Conservation (phyloP, 2,329 filamentous ascomycete species). For the Fusarium marasasianum region DNA sequence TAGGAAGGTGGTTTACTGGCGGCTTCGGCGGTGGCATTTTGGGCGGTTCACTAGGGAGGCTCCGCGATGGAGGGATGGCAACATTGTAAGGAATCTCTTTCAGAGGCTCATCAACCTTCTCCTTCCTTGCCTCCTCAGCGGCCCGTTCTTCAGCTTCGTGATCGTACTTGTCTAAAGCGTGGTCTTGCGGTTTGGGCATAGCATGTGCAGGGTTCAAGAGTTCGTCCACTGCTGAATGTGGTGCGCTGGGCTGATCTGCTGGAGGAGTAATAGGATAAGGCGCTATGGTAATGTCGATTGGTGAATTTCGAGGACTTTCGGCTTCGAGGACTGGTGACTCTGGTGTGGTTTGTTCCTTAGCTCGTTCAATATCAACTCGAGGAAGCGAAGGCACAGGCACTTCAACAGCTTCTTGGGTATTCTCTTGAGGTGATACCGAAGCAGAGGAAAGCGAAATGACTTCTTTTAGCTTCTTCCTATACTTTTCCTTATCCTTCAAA, state of each 20-base stretch:
- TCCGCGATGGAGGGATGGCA: slow-evolving; percentile 65
- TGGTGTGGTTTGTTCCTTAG: slow-evolving; percentile 44
- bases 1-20: slow-evolving; percentile 52
- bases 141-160: slow-evolving; percentile 62
- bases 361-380: slow-evolving; percentile 38
- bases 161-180: slow-evolving; percentile 66
- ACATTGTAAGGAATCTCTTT: slow-evolving; percentile 62
- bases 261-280: slow-evolving; percentile 74
- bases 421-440: slow-evolving; percentile 40
- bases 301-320: slow-evolving; percentile 63
- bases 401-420: slow-evolving; percentile 8
- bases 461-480: slow-evolving; percentile 90
- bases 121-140: slow-evolving; percentile 57
- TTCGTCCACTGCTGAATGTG: slow-evolving; percentile 57
- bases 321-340: slow-evolving; percentile 62
- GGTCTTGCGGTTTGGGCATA: slow-evolving; percentile 70
- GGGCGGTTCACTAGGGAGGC: slow-evolving; percentile 62
- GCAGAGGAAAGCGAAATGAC: slow-evolving; percentile 56
- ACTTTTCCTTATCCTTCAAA: slow-evolving; percentile 93
- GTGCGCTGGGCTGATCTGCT: slow-evolving; percentile 57
- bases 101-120: slow-evolving; percentile 53
- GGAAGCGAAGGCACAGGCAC: slow-evolving; percentile 27
- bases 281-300: slow-evolving; percentile 67
- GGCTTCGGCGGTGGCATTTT: slow-evolving; percentile 62
- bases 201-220: slow-evolving; percentile 65